Percentiles rank a stretch among this genome's conserved stretches.
phyloP scores from a whole-genome alignment of 2,329 filamentous ascomycete species.

The Aspergillus uvarum region DNA sequence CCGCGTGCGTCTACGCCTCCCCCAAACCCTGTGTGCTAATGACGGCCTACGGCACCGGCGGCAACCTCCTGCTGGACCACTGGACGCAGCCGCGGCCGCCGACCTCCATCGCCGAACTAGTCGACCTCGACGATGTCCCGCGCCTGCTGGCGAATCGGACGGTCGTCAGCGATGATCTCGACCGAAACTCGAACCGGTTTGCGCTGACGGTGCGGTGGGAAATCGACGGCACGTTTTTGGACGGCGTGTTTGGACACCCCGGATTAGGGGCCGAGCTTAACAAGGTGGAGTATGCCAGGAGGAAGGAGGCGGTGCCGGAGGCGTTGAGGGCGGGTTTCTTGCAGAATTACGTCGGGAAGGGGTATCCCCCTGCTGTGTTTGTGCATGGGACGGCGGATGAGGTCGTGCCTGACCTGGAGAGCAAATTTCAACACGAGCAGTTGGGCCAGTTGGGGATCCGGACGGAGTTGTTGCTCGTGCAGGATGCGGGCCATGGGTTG shows the following conservation, averaged over 20 bases:
- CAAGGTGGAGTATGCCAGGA: conserved; percentile 10
- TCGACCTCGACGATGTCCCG: conserved; percentile 14
- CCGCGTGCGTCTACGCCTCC: conserved; percentile 21
- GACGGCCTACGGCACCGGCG: conserved; percentile 17
- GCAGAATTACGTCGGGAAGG: conserved; percentile 16
- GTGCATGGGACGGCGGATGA: conserved; percentile 25
- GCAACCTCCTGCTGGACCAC: conserved; percentile 22
- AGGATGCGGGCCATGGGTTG: conserved; percentile 19
- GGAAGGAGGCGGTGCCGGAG: conserved; percentile 14
- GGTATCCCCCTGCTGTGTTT: conserved; percentile 22
- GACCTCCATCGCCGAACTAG: conserved; percentile 19
- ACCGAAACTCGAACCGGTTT: conserved; percentile 14
- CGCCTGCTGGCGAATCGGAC: conserved; percentile 17
- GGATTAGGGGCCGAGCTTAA: conserved; percentile 16
- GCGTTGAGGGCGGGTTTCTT: conserved; percentile 17
- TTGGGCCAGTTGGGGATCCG: conserved; percentile 15
- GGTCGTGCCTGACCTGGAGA: conserved; percentile 22
- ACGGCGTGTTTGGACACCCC: conserved; percentile 17
- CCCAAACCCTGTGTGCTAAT: conserved; percentile 22
- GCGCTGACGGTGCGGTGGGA: conserved; percentile 24
- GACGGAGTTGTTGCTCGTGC: conserved; percentile 17
- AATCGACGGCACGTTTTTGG: conserved; percentile 20
- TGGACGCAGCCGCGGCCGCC: conserved; percentile 19
- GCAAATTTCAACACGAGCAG: conserved; percentile 19
- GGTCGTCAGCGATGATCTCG: conserved; percentile 21